Conservation (phyloP, 225 moss, liverwort and hornwort species). For the Rhytidiadelphus loreus region DNA sequence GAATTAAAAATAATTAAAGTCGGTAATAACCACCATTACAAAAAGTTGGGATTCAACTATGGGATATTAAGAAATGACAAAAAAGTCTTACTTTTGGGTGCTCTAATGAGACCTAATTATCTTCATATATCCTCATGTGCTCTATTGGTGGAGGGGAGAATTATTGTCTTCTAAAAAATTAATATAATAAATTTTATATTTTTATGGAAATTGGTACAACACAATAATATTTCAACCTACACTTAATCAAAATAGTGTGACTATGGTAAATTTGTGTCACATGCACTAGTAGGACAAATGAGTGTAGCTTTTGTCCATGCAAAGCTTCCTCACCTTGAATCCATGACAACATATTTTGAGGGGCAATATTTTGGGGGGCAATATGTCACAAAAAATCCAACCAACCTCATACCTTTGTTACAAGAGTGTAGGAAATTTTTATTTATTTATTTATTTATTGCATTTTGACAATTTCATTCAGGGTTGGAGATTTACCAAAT, state of each 20-base stretch:
- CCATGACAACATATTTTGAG: fast-evolving
- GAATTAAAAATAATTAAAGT: background rate
- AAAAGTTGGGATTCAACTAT: background rate
- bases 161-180: background rate
- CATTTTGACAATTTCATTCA: background rate
- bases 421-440: background rate
- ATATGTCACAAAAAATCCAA: fast-evolving
- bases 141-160: background rate
- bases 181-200: background rate
- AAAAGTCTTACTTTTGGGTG: too few relatives aligned
- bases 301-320: background rate
- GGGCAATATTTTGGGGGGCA: fast-evolving
- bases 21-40: background rate
- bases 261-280: background rate
- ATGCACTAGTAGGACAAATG: background rate
- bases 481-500: fast-evolving
- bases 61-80: too few relatives aligned
- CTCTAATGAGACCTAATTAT: background rate
- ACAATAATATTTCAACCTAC: background rate
- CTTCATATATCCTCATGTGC: background rate
- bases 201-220: background rate
- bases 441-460: too few relatives aligned
- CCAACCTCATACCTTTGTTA: background rate
- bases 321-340: background rate
- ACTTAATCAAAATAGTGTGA: background rate